A percentile compares a stretch with the other conserved stretches of the same genome.
phyloP scores from a whole-genome alignment of 371 early-diverging fungal species.

The Smittium mucronatum region DNA sequence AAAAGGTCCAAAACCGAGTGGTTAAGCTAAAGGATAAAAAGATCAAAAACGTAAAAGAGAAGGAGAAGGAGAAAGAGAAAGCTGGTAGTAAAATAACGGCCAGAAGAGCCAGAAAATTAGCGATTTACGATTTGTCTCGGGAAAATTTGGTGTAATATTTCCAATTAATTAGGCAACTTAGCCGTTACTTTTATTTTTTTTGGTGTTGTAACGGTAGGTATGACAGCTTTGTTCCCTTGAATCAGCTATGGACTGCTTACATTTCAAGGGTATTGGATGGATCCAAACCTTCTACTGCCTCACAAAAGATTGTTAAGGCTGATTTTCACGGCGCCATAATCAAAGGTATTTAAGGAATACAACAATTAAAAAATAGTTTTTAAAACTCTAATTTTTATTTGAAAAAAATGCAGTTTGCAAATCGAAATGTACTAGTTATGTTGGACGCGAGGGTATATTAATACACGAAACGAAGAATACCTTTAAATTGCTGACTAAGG shows the following conservation, averaged over 20 bases:
- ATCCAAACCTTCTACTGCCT: conserved; percentile 27
- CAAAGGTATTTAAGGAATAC: conserved; percentile 40
- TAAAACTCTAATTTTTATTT: neutral
- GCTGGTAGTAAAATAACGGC: conserved; percentile 39
- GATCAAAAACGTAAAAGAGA: neutral
- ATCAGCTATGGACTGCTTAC: conserved; percentile 69
- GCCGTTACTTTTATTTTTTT: neutral
- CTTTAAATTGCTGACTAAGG: conserved; percentile 62
- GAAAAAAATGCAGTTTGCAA: conserved; percentile 39
- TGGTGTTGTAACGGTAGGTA: conserved; percentile 28
- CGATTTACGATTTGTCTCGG: conserved; percentile 51
- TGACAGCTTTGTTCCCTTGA: conserved; percentile 52
- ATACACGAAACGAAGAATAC: conserved; percentile 79
- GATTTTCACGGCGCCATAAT: conserved; percentile 74
- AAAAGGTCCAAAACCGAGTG: conserved; percentile 4
- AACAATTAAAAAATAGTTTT: conserved; percentile 9
- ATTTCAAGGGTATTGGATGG: conserved; percentile 47
- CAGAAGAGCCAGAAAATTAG: conserved; percentile 41
- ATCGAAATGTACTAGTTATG: conserved; percentile 64
- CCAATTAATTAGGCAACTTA: too few species aligned
- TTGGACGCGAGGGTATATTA: conserved; percentile 68
- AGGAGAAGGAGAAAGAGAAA: conserved; percentile 19
- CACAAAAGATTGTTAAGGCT: conserved; percentile 59
- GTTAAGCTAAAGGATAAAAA: conserved; percentile 1
- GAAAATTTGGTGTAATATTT: conserved; percentile 27